Conservation (phyloP, 2,329 filamentous ascomycete species). For the Pseudofabraea citricarpa region DNA sequence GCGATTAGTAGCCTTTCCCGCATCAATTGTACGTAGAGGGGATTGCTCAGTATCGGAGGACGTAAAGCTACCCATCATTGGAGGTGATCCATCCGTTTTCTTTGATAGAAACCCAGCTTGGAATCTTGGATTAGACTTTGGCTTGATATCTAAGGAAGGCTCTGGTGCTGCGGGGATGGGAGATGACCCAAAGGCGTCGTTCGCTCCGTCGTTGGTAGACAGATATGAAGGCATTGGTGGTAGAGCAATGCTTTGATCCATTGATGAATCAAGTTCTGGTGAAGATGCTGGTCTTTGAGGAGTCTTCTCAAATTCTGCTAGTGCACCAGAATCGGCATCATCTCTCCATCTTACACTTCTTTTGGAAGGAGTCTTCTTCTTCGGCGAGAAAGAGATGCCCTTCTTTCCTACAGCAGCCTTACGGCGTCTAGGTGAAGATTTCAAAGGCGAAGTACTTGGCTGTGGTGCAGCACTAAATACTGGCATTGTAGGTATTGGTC, state of each 20-base stretch:
- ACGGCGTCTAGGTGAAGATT: slow-evolving; percentile 75
- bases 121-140: slow-evolving; percentile 68
- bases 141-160: slow-evolving; percentile 54
- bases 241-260: slow-evolving; percentile 38
- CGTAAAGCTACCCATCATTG: slow-evolving; percentile 54
- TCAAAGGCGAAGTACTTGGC: slow-evolving; percentile 59
- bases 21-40: slow-evolving; percentile 47
- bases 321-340: slow-evolving; percentile 77
- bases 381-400: slow-evolving; percentile 77
- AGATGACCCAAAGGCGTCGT: slow-evolving; percentile 40
- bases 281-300: slow-evolving; percentile 64
- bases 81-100: slow-evolving; percentile 56
- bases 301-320: slow-evolving; percentile 90
- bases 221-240: slow-evolving; percentile 51
- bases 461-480: slow-evolving; percentile 27
- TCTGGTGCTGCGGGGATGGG: slow-evolving; percentile 52
- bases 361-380: slow-evolving; percentile 66
- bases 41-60: slow-evolving; percentile 51
- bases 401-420: slow-evolving; percentile 63
- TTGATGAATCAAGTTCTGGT: slow-evolving; percentile 47
- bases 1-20: slow-evolving; percentile 42
- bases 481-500: slow-evolving; percentile 31
- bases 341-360: slow-evolving; percentile 88
- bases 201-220: slow-evolving; percentile 28
- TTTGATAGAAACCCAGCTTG: slow-evolving; percentile 82